phyloP scores from a whole-genome alignment of 176 grass and related monocot genomes.

The Lolium multiflorum region DNA sequence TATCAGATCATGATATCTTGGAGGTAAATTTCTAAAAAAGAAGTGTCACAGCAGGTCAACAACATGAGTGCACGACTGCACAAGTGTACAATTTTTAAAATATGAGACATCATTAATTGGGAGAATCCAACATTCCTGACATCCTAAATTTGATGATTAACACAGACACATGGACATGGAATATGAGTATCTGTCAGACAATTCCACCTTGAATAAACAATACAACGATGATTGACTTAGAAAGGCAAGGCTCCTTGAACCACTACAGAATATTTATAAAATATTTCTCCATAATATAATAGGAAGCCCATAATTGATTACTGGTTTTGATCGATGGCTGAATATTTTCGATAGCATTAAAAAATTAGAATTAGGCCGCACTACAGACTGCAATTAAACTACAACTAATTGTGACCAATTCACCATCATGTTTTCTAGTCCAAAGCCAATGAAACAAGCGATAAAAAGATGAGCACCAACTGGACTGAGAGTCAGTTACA shows the following conservation, averaged over 20 bases:
- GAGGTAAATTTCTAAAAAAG: background rate
- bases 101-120: constrained; percentile 25
- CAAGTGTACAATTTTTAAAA: background rate
- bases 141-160: constrained; percentile 21
- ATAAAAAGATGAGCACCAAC: constrained; percentile 17
- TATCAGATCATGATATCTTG: constrained; percentile 1
- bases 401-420: background rate
- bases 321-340: constrained; percentile 9
- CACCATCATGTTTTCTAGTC: background rate
- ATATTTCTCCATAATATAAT: constrained; percentile 15
- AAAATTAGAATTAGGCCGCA: background rate
- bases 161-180: constrained; percentile 28
- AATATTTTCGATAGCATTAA: constrained; percentile 26
- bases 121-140: background rate
- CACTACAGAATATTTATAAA: constrained; percentile 18
- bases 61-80: background rate
- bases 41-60: background rate
- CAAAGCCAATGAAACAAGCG: constrained; percentile 3
- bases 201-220: constrained; percentile 28
- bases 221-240: constrained; percentile 28
- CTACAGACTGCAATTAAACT: background rate
- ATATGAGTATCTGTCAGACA: constrained; percentile 11
- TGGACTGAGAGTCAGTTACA: background rate
- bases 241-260: background rate
- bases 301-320: background rate